A percentile compares a stretch with the other conserved stretches of the same genome.
Conservation (phyloP, 306 rosid genomes). For the Mimosa pudica region DNA sequence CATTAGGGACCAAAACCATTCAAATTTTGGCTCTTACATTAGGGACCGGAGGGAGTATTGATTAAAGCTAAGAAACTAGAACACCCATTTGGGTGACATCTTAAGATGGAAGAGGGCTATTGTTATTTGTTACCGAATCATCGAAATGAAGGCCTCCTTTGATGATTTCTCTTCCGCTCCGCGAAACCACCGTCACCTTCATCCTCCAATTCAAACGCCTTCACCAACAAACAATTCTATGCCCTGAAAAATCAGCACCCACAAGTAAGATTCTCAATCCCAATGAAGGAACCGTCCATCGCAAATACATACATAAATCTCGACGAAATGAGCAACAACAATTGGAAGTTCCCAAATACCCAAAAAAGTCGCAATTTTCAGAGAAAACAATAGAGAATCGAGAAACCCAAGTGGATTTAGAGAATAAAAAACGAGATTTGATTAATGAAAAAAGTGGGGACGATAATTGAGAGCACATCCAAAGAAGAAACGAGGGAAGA, state of each 20-base stretch:
- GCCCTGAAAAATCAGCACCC: slow-evolving; percentile 19
- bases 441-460: background rate
- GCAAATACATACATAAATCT: background rate
- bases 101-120: background rate
- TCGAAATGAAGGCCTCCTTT: slow-evolving; percentile 80
- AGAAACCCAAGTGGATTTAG: slow-evolving; percentile 1
- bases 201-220: slow-evolving; percentile 46
- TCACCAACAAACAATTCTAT: slow-evolving; percentile 27
- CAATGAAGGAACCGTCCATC: background rate
- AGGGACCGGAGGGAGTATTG: too few species aligned
- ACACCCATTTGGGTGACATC: slow-evolving; percentile 6
- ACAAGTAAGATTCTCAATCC: slow-evolving; percentile 27
- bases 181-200: slow-evolving; percentile 81
- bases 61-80: slow-evolving; percentile 9
- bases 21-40: too few species aligned
- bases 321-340: background rate
- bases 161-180: slow-evolving; percentile 79
- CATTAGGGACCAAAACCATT: too few species aligned
- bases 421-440: slow-evolving; percentile 26
- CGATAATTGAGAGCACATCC: background rate
- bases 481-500: background rate
- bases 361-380: background rate
- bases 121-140: slow-evolving; percentile 57
- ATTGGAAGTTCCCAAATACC: slow-evolving; percentile 14
- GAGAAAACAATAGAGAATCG: background rate